Evolutionary conservation across 441 rosid genomes (phyloP).

Genomic region (Pelargonium cotyledonis): DNA sequence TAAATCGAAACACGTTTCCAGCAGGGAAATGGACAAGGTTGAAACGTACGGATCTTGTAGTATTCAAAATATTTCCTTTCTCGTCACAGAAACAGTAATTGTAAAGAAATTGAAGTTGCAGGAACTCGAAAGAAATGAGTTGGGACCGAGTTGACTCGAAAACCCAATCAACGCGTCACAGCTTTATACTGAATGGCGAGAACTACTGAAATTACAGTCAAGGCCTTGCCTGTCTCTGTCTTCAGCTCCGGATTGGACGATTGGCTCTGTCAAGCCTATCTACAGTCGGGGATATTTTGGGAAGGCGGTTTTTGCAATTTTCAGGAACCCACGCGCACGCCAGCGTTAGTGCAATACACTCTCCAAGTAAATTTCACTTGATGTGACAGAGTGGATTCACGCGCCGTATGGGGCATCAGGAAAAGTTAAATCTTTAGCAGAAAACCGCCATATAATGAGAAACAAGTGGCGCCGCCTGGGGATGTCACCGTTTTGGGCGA

Average conservation of each 20-base stretch:
- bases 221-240: neutral
- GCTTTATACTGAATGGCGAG: neutral
- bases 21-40: neutral
- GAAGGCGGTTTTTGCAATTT: neutral
- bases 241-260: neutral
- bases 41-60: neutral
- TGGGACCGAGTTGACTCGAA: conserved; percentile 1
- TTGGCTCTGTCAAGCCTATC: too few relatives aligned
- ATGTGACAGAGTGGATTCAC: conserved; percentile 7
- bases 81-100: neutral
- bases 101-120: neutral
- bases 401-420: neutral
- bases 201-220: neutral
- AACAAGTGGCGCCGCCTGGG: neutral
- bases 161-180: neutral
- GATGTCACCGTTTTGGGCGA: neutral
- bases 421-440: neutral
- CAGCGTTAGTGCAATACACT: neutral
- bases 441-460: neutral
- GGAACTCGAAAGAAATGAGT: neutral
- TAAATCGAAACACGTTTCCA: neutral
- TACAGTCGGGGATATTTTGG: neutral
- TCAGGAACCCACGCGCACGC: neutral
- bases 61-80: neutral
- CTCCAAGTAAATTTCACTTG: neutral